A percentile compares a stretch with the other conserved stretches of the same genome.
phyloP scores from a whole-genome alignment of 495 filamentous ascomycete species.

The Penicillium macrosclerotiorum region DNA sequence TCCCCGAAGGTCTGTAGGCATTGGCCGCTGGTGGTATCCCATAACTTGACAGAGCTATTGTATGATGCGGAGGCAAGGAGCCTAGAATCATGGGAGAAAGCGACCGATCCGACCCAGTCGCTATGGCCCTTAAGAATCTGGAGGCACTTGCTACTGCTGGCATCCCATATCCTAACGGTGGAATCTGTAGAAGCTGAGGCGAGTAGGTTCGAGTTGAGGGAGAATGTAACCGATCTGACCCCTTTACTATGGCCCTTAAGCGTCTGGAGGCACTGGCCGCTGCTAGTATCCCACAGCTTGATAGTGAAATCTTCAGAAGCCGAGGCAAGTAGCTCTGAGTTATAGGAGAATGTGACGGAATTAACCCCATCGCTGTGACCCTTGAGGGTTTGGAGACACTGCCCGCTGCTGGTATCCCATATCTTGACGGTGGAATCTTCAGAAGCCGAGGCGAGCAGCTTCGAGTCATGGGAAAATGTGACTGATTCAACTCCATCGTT shows the following conservation, averaged over 20 bases:
- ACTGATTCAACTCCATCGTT: background rate
- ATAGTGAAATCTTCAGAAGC: slow-evolving; percentile 15
- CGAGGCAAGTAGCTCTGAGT: too few species aligned
- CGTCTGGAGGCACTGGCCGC: slow-evolving; percentile 8
- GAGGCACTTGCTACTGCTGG: slow-evolving; percentile 52
- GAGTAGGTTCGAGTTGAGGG: too few species aligned
- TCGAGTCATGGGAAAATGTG: slow-evolving; percentile 36
- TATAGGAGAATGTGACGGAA: slow-evolving; percentile 19
- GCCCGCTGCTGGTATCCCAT: slow-evolving; percentile 24
- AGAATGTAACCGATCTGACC: background rate
- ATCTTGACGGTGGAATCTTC: slow-evolving; percentile 26
- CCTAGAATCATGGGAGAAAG: slow-evolving; percentile 36
- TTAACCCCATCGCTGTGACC: slow-evolving; percentile 17
- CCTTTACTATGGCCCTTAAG: background rate
- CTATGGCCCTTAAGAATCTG: slow-evolving; percentile 36
- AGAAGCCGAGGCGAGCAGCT: slow-evolving; percentile 29
- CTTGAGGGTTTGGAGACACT: slow-evolving; percentile 16
- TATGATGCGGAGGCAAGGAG: slow-evolving; percentile 28
- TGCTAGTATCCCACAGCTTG: background rate
- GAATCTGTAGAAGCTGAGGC: too few species aligned
- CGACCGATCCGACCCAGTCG: background rate
- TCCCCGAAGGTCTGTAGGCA: slow-evolving; percentile 18
- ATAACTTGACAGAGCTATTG: slow-evolving; percentile 31
- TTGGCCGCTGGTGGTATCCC: slow-evolving; percentile 19
- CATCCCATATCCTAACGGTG: too few species aligned